These are phyloP conservation scores for Mycena capillaripes DNA, from an alignment of 768 basidiomycete species.

Conservation along the genomic window DNA sequence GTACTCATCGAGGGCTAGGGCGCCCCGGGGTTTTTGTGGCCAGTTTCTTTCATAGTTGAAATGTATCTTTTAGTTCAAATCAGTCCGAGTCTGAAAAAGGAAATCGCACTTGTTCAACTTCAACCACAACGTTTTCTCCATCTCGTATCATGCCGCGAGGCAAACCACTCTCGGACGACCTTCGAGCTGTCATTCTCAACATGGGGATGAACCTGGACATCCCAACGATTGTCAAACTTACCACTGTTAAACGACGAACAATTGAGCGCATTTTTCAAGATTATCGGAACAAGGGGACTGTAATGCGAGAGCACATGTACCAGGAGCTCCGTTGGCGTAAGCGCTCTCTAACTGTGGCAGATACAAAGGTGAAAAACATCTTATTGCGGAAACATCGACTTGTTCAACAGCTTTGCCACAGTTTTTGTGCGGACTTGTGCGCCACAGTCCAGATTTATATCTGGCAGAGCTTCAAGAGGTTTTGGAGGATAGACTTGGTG, in stretches of 20 bases:
- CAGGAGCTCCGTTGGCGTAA: conserved; percentile 1
- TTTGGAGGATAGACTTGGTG: conserved; percentile 30
- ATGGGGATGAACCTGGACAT: conserved; percentile 4
- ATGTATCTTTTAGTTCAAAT: too few species aligned
- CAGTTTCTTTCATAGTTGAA: too few species aligned
- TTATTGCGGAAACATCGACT: not conserved
- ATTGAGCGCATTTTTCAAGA: not conserved
- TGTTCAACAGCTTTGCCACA: not conserved
- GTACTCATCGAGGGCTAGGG: not conserved
- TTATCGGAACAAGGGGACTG: conserved; percentile 9
- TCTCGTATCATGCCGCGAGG: not conserved
- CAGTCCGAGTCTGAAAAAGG: too few species aligned
- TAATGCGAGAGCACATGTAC: conserved; percentile 2
- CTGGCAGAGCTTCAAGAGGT: conserved; percentile 40
- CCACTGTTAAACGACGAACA: not conserved
- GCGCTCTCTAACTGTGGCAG: not conserved
- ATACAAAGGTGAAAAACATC: not conserved
- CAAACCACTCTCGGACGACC: conserved; percentile 11
- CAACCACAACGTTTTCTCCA: not conserved
- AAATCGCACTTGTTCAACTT: not conserved
- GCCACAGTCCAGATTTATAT: conserved; percentile 40
- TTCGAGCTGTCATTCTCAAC: conserved; percentile 2
- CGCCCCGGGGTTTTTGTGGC: not conserved
- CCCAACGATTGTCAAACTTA: not conserved
- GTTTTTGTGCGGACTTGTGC: conserved; percentile 38